phyloP scores from a whole-genome alignment of 2,329 filamentous ascomycete genomes.

The Epichloe gansuensis region DNA sequence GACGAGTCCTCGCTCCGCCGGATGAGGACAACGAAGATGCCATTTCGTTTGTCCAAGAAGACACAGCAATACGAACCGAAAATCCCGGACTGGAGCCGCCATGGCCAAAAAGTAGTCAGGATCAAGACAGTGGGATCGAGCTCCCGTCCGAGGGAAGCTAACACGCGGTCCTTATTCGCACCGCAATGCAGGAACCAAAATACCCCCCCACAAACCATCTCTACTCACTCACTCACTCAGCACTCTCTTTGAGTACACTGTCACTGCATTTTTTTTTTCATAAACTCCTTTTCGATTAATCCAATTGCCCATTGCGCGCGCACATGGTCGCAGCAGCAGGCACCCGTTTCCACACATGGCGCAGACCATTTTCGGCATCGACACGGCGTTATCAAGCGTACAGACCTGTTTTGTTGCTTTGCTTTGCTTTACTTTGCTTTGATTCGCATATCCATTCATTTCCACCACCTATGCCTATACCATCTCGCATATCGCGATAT shows the following conservation, averaged over 20 bases:
- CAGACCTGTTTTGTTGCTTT: background rate
- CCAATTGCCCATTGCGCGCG: background rate
- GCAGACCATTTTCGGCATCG: background rate
- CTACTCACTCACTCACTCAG: slow-evolving; percentile 1
- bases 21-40: slow-evolving; percentile 45
- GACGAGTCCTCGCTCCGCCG: slow-evolving; percentile 55
- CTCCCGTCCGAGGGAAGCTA: slow-evolving; percentile 28
- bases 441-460: background rate
- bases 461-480: background rate
- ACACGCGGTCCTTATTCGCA: background rate
- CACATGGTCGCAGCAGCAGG: slow-evolving; percentile 2
- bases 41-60: slow-evolving; percentile 10
- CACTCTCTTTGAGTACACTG: background rate
- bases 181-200: background rate
- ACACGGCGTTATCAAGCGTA: background rate
- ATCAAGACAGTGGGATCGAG: slow-evolving; percentile 41
- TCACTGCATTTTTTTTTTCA: background rate
- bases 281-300: background rate
- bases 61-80: slow-evolving; percentile 12
- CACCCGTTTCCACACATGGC: background rate
- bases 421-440: background rate
- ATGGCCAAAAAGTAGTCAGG: slow-evolving; percentile 29
- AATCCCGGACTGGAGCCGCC: slow-evolving; percentile 14
- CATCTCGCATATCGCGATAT: too few relatives aligned
- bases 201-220: background rate